Conservation (phyloP, 129 eudicot species). For the Centella asiatica region DNA sequence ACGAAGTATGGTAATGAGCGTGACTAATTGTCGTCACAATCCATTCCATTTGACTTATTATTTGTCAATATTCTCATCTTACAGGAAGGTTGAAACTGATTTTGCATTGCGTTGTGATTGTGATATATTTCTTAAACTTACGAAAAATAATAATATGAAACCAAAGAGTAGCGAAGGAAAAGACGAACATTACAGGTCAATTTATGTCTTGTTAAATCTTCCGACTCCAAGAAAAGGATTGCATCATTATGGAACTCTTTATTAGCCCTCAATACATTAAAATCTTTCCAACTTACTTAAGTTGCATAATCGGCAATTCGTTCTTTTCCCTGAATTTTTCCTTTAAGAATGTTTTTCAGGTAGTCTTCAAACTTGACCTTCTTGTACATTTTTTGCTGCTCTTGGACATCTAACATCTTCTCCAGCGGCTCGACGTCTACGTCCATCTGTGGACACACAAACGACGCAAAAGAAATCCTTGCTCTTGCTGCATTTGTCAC, state of each 20-base stretch:
- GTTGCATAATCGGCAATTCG: too few species aligned
- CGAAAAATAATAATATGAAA: too few species aligned
- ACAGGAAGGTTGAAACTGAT: too few species aligned
- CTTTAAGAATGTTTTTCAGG: conserved; percentile 1
- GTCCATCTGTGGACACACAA: conserved; percentile 15
- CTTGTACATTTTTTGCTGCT: conserved; percentile 13
- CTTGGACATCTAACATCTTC: conserved; percentile 10
- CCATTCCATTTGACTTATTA: too few species aligned
- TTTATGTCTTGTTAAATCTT: neutral
- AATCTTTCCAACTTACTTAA: too few species aligned
- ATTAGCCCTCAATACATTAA: too few species aligned
- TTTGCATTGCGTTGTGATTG: too few species aligned
- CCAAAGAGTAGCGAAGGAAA: neutral
- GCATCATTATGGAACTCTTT: neutral
- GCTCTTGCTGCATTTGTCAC: conserved; percentile 9
- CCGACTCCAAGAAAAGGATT: neutral
- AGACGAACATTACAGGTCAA: neutral
- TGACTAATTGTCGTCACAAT: too few species aligned
- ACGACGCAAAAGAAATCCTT: conserved; percentile 22
- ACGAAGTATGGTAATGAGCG: too few species aligned
- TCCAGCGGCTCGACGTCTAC: conserved; percentile 9
- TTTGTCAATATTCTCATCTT: too few species aligned
- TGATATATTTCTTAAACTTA: too few species aligned
- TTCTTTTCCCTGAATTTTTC: conserved; percentile 16
- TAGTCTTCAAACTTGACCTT: conserved; percentile 16